Evolutionary conservation across 106 monocot genomes (phyloP).

Genomic region (Acorus calamus): DNA sequence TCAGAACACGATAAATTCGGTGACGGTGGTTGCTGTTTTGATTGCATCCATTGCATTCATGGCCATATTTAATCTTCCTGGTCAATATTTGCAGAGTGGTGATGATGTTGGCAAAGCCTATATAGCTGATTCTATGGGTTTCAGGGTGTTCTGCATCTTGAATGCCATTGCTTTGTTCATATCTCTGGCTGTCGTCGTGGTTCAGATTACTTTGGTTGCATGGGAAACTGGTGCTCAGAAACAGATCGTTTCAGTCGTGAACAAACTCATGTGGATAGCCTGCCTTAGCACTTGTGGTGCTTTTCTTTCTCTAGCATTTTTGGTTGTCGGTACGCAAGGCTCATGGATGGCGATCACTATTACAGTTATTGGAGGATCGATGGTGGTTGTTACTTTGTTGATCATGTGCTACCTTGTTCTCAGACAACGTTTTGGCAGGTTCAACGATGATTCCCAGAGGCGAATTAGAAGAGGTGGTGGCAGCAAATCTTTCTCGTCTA

Average conservation of each 20-base stretch:
- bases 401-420: conserved; percentile 67
- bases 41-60: conserved; percentile 94
- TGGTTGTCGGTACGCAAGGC: conserved; percentile 55
- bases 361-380: conserved; percentile 64
- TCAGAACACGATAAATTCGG: conserved; percentile 93
- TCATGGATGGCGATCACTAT: conserved; percentile 81
- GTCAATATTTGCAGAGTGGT: conserved; percentile 37
- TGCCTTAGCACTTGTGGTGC: conserved; percentile 78
- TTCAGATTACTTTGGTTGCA: conserved; percentile 92
- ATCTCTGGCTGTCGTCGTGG: conserved; percentile 85
- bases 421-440: conserved; percentile 41
- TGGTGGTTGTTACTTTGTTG: conserved; percentile 64
- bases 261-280: conserved; percentile 95
- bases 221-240: conserved; percentile 96
- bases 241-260: conserved; percentile 62
- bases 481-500: conserved; percentile 92
- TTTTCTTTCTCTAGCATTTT: conserved; percentile 71
- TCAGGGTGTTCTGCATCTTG: conserved; percentile 67
- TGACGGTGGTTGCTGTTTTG: conserved; percentile 80
- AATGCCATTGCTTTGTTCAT: conserved; percentile 85
- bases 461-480: conserved; percentile 57
- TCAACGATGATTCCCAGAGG: conserved; percentile 74
- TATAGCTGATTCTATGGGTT: conserved; percentile 37
- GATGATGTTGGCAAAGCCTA: conserved; percentile 41
- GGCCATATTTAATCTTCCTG: conserved; percentile 86